phyloP scores from a whole-genome alignment of 2,329 filamentous ascomycete genomes.

The Diaporthe sp. region DNA sequence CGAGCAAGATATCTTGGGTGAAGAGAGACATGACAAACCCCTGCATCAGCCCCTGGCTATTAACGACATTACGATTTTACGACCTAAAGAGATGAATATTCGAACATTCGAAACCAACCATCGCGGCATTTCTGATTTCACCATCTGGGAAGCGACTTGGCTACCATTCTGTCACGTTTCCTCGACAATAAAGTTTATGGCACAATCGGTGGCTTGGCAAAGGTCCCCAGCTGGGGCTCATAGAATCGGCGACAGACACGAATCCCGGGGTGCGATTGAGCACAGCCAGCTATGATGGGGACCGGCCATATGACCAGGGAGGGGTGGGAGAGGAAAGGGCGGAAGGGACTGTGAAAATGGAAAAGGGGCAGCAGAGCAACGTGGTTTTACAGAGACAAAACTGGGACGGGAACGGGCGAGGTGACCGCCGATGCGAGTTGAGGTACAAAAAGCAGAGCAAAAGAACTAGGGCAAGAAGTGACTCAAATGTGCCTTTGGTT shows the following conservation, averaged over 20 bases:
- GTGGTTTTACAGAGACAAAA: neutral
- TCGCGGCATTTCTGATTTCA: constrained; percentile 21
- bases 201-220: constrained; percentile 21
- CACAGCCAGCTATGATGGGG: neutral
- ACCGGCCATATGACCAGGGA: neutral
- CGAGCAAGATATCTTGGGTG: constrained; percentile 34
- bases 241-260: constrained; percentile 15
- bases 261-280: neutral
- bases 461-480: neutral
- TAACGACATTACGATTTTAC: constrained; percentile 37
- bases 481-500: neutral
- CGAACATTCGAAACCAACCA: constrained; percentile 40
- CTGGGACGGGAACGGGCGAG: neutral
- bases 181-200: neutral
- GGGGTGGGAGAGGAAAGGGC: no score
- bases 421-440: neutral
- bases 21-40: constrained; percentile 14
- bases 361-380: neutral
- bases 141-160: neutral
- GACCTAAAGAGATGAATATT: constrained; percentile 40
- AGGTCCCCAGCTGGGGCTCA: constrained; percentile 4
- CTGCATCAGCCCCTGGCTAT: constrained; percentile 32
- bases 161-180: neutral
- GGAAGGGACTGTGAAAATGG: neutral
- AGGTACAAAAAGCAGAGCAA: constrained; percentile 16